Base-by-base conservation (phyloP, 2,329 filamentous ascomycete species). In the Cytospora chrysosperma region DNA sequence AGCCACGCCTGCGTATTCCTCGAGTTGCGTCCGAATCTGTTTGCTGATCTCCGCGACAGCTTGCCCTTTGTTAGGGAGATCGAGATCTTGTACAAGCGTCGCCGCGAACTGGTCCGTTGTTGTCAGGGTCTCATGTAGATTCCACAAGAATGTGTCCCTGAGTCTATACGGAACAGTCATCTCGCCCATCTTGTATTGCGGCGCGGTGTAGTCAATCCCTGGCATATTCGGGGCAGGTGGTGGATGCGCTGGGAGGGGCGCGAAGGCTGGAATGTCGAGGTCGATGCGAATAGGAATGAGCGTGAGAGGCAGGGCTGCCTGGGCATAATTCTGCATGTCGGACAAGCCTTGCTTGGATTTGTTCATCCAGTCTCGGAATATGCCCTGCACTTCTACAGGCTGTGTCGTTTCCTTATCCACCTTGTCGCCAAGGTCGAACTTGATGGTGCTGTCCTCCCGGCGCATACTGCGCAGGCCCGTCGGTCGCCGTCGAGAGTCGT, bases 91-190 rank as follows among this genome's bases (percentile, higher is more conserved):
- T 1, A 96, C 93, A 68, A 98, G 87, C 1, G 85, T 88, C 70
- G 90, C 86, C n/a, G 95, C 95, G 74, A 98, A 99, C 72, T 96
- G 91, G 72, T 99, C 95, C 0, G 95, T 96, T 0, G 95, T 99
- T 58, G 93, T 91, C 64, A 97, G 81, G 0, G 92, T 91, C 78
- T 99, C 95, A 76, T 98, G 94, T 17, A 99, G 82, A 71, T 99
- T 99, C 95, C 95, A 99, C 59, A 97, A 79, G 71, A 99, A 98
- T n/a, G 91, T 90, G 71, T 99, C 95, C 71, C 96, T 93, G 63
- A 99, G 82, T 67, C 95, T 87, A 76, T 93, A 97, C 3, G 92
- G 90, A 0, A 93, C 88, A 17, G 93, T 93, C 66, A 86, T 77
- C 67, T 97, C 94, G 61, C 90, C 90, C 61, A 85, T 82, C 71